These are phyloP conservation scores for Fonsecaea nubica DNA, from an alignment of 2,329 filamentous ascomycete species.

Conservation along the genomic window DNA sequence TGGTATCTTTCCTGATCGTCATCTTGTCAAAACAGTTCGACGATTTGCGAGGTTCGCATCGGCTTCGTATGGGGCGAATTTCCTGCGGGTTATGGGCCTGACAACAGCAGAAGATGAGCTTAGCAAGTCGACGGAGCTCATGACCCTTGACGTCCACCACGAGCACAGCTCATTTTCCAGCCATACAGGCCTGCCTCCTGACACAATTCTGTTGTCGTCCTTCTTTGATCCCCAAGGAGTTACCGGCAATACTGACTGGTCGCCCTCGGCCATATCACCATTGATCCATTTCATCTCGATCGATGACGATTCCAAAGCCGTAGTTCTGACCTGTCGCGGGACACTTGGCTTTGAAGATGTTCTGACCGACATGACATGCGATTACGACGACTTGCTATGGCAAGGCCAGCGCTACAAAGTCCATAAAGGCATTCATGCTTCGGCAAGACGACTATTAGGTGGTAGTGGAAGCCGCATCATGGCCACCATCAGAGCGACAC, in stretches of 20 bases:
- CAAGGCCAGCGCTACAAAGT: conserved; percentile 70
- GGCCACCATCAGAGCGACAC: conserved; percentile 68
- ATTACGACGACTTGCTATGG: conserved; percentile 71
- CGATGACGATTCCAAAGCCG: conserved; percentile 73
- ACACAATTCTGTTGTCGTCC: conserved; percentile 67
- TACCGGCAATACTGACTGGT: conserved; percentile 64
- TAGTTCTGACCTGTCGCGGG: conserved; percentile 74
- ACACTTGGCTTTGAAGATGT: conserved; percentile 77
- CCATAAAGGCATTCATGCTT: conserved; percentile 76
- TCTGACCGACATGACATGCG: conserved; percentile 75
- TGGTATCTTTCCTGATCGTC: conserved; percentile 54
- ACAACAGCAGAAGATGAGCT: conserved; percentile 34
- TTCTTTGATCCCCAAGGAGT: conserved; percentile 71
- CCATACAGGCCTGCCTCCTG: conserved; percentile 53
- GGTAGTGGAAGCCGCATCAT: conserved; percentile 72
- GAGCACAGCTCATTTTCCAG: conserved; percentile 56
- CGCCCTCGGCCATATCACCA: conserved; percentile 64
- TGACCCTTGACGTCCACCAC: conserved; percentile 46
- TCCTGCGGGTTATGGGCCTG: conserved; percentile 56
- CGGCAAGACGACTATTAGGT: conserved; percentile 67
- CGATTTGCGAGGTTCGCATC: conserved; percentile 56
- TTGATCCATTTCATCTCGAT: conserved; percentile 76
- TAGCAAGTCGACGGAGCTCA: conserved; percentile 44
- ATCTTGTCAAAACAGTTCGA: conserved; percentile 55
- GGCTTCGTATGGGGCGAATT: conserved; percentile 55